Percentiles rank a stretch among this genome's conserved stretches.
Conservation (phyloP, 257 asterid genomes). For the Solanum peruvianum region DNA sequence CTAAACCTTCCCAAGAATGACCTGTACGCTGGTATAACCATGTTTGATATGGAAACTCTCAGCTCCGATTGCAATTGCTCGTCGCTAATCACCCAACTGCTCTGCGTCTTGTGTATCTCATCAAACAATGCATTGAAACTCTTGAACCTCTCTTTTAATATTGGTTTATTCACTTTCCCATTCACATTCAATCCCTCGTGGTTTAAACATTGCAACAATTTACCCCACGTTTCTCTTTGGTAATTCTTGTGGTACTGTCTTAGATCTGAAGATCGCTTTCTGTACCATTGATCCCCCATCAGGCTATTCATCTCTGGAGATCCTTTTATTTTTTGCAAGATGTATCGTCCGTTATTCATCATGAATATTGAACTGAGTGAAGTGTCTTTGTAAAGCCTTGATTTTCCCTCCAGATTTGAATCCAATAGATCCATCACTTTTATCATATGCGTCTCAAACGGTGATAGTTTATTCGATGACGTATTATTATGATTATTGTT, state of each 20-base stretch:
- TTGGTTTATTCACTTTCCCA: slow-evolving; percentile 72
- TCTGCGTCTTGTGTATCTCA: slow-evolving; percentile 72
- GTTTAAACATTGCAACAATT: slow-evolving; percentile 30
- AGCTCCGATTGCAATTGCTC: slow-evolving; percentile 95
- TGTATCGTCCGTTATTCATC: slow-evolving; percentile 96
- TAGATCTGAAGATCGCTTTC: slow-evolving; percentile 66
- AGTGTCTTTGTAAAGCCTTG: slow-evolving; percentile 58
- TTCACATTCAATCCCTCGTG: slow-evolving; percentile 59
- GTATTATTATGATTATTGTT: too few species aligned
- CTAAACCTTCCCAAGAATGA: slow-evolving; percentile 76
- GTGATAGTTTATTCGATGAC: slow-evolving; percentile 10
- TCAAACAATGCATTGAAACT: slow-evolving; percentile 69
- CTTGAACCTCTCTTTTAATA: slow-evolving; percentile 77
- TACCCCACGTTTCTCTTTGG: slow-evolving; percentile 93
- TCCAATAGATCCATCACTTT: slow-evolving; percentile 60
- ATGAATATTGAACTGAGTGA: slow-evolving; percentile 63
- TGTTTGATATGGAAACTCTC: slow-evolving; percentile 75
- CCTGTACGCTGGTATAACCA: slow-evolving; percentile 92
- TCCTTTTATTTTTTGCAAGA: slow-evolving; percentile 59
- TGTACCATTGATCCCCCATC: slow-evolving; percentile 59
- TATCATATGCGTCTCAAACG: slow-evolving; percentile 41
- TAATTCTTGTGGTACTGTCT: slow-evolving; percentile 73
- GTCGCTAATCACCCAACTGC: slow-evolving; percentile 73
- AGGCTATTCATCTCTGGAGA: slow-evolving; percentile 35
- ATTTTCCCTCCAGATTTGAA: slow-evolving; percentile 51